Percentiles rank a stretch among this genome's conserved stretches.
Conservation (phyloP, 192 early-diverging fungal species). For the Rhizophagus prolifer region DNA sequence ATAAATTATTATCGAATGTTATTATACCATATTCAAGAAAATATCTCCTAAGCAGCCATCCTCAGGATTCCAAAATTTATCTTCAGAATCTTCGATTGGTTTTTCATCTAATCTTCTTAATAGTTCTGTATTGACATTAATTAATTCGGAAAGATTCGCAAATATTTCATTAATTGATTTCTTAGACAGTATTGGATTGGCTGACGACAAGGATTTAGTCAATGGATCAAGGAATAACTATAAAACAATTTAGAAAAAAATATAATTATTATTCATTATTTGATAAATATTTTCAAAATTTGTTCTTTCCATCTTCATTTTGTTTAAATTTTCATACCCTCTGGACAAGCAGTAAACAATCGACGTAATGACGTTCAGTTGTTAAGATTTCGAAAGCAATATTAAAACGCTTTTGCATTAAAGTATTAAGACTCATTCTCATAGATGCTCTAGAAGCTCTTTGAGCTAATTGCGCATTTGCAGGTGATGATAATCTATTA, state of each 20-base stretch:
- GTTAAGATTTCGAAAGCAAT: constrained; percentile 78
- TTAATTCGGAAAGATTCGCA: constrained; percentile 65
- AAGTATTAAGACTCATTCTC: constrained; percentile 26
- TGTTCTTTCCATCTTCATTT: background rate
- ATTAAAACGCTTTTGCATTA: constrained; percentile 51
- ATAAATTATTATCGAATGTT: constrained; percentile 7
- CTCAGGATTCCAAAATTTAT: constrained; percentile 35
- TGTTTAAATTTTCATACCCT: constrained; percentile 28
- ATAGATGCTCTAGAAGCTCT: constrained; percentile 7
- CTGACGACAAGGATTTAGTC: constrained; percentile 47
- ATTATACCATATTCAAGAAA: constrained; percentile 64
- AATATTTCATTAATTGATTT: constrained; percentile 63
- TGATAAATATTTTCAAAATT: no score
- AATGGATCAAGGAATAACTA: constrained; percentile 32
- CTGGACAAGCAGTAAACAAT: constrained; percentile 68
- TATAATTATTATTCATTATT: background rate
- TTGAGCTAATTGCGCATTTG: background rate
- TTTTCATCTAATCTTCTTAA: constrained; percentile 55
- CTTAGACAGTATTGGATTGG: constrained; percentile 59
- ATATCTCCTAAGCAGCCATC: constrained; percentile 65
- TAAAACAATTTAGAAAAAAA: constrained; percentile 37
- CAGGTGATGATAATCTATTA: background rate
- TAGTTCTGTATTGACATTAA: constrained; percentile 59
- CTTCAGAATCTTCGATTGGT: constrained; percentile 26
- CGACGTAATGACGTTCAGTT: constrained; percentile 86